Evolutionary conservation across 208 protist genomes (phyloP).

Genomic region (Porcisia deanei): DNA sequence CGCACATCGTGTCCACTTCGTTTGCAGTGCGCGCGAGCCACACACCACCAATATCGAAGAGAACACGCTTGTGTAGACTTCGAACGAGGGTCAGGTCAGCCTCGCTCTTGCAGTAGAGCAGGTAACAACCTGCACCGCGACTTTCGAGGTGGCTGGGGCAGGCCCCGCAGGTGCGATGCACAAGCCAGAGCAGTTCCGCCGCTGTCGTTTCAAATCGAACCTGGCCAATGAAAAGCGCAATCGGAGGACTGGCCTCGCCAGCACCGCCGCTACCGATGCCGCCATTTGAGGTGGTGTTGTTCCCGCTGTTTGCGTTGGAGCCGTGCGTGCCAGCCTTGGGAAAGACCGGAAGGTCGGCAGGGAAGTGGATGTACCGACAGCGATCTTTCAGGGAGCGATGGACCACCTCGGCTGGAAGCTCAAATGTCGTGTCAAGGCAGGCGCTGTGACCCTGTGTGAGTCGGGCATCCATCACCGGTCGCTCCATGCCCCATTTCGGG

Average conservation of each 20-base stretch:
- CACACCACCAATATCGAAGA: conserved; percentile 82
- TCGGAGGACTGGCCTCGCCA: conserved; percentile 16
- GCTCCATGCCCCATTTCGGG: background rate
- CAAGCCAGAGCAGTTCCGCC: conserved; percentile 76
- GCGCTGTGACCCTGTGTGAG: conserved; percentile 24
- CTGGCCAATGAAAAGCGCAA: conserved; percentile 84
- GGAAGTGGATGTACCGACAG: conserved; percentile 78
- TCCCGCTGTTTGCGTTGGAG: conserved; percentile 5
- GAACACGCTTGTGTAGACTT: conserved; percentile 76
- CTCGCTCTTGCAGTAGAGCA: conserved; percentile 70
- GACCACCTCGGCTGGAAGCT: conserved; percentile 56
- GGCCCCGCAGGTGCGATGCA: conserved; percentile 70
- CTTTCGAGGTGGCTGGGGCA: conserved; percentile 60
- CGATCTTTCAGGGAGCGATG: conserved; percentile 64
- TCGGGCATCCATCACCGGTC: conserved; percentile 6
- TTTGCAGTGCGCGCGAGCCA: conserved; percentile 74
- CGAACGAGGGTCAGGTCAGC: conserved; percentile 64
- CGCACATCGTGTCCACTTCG: conserved; percentile 75
- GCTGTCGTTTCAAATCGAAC: conserved; percentile 82
- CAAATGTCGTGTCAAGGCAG: conserved; percentile 23
- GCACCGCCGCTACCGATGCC: conserved; percentile 13
- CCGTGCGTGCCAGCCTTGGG: conserved; percentile 3
- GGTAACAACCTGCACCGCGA: conserved; percentile 75
- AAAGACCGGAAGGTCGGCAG: conserved; percentile 29
- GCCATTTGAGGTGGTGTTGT: conserved; percentile 8